Conservation (phyloP, 257 asterid genomes). For the Ehretia macrophylla region DNA sequence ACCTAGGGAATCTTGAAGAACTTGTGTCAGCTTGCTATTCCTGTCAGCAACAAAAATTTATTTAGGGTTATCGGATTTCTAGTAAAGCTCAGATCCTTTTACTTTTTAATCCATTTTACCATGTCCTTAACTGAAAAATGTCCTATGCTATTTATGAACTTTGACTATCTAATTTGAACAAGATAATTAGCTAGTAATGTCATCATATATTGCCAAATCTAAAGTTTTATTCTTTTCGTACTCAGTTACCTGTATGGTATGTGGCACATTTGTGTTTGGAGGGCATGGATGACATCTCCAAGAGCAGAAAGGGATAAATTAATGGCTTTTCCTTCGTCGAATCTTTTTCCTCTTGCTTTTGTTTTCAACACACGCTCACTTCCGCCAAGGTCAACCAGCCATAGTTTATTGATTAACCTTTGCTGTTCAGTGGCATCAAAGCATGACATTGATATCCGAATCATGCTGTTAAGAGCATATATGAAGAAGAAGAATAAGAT, state of each 20-base stretch:
- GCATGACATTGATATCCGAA: constrained; percentile 17
- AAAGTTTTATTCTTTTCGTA: no score
- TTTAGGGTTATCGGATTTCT: constrained; percentile 1
- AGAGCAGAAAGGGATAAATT: constrained; percentile 24
- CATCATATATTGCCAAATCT: no score
- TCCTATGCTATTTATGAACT: no score
- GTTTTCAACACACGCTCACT: constrained; percentile 22
- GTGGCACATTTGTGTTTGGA: constrained; percentile 11
- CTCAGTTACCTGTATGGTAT: constrained; percentile 18
- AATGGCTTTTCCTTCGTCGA: constrained; percentile 23
- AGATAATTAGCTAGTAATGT: no score
- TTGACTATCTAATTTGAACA: no score
- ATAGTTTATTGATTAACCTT: constrained; percentile 17
- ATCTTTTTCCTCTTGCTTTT: constrained; percentile 21
- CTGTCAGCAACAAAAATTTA: constrained; percentile 12
- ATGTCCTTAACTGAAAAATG: neutral
- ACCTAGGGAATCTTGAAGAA: constrained; percentile 27
- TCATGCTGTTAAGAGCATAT: constrained; percentile 18
- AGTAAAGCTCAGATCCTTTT: no score
- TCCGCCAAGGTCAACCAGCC: constrained; percentile 27
- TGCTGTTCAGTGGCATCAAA: constrained; percentile 10
- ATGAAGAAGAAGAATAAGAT: neutral
- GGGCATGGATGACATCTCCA: constrained; percentile 28
- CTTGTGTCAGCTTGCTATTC: constrained; percentile 26
- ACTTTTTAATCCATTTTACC: neutral